phyloP scores from a whole-genome alignment of 1,139 yeast genomes.

The Suhomyces coccinellae region DNA sequence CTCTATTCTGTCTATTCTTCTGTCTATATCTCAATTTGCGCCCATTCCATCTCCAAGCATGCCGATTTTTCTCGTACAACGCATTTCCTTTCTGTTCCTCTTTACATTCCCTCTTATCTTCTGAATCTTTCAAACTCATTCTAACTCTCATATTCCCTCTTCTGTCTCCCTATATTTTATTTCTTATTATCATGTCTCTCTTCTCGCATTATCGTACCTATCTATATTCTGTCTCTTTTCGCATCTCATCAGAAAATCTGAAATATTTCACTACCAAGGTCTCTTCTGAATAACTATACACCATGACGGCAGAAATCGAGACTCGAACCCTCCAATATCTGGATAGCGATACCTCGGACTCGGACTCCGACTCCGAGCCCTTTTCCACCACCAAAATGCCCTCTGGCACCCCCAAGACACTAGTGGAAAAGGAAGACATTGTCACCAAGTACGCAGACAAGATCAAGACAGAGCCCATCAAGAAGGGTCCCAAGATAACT shows the following conservation, averaged over 20 bases:
- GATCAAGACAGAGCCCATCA: conserved; percentile 63
- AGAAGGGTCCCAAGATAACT: conserved; percentile 55
- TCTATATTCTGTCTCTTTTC: too few species aligned
- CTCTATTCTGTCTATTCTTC: too few species aligned
- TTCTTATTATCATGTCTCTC: too few species aligned
- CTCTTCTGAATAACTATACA: background rate
- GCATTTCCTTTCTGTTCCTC: too few species aligned
- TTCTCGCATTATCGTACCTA: too few species aligned
- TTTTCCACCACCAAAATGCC: conserved; percentile 8
- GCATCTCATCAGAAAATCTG: conserved; percentile 10
- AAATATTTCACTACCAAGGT: background rate
- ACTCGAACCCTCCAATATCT: conserved; percentile 5
- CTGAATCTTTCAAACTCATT: too few species aligned
- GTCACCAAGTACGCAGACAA: conserved; percentile 61
- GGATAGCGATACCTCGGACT: conserved; percentile 13
- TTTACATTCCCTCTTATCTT: too few species aligned
- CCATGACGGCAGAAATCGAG: conserved; percentile 9
- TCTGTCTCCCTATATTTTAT: too few species aligned
- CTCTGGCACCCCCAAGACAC: conserved; percentile 18
- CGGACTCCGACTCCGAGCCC: conserved; percentile 8
- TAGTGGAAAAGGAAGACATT: conserved; percentile 56
- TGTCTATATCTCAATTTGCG: too few species aligned
- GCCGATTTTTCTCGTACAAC: too few species aligned
- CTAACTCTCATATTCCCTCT: too few species aligned
- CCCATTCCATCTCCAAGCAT: too few species aligned